Evolutionary conservation across 23 red algal species (phyloP).

Genomic region (Pyropia haitanensis): DNA sequence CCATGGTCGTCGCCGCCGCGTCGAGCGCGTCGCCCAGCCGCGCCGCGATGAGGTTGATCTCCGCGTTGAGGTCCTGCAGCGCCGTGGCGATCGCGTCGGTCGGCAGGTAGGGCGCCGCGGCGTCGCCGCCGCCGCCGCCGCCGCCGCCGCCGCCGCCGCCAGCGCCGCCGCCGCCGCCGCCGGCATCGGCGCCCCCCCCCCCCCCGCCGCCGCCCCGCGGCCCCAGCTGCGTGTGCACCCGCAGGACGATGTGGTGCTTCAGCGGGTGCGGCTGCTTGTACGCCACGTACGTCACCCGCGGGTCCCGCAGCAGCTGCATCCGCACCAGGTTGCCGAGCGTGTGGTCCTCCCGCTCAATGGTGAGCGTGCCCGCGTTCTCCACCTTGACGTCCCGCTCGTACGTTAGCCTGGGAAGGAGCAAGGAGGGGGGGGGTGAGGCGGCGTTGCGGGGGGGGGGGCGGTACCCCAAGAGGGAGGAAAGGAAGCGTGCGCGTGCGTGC

Average conservation of each 20-base stretch:
- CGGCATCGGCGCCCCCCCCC: no score
- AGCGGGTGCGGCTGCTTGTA: conserved; percentile 93
- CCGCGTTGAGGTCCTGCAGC: conserved; percentile 37
- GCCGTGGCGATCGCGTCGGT: conserved; percentile 42
- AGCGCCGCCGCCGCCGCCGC: no score
- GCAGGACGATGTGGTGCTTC: conserved; percentile 71
- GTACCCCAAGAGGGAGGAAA: not conserved
- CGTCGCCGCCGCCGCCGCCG: no score
- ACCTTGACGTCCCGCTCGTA: conserved; percentile 67
- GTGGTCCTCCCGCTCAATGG: conserved; percentile 95
- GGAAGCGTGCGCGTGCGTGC: no score
- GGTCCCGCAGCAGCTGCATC: conserved; percentile 89
- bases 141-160: no score
- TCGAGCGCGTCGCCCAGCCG: conserved; percentile 7
- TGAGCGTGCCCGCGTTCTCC: conserved; percentile 57
- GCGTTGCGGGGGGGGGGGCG: not conserved
- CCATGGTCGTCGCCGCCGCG: no score
- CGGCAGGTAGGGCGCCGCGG: conserved; percentile 14
- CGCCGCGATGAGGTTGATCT: conserved; percentile 9
- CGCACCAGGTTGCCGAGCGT: conserved; percentile 88
- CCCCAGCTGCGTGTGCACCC: conserved; percentile 51
- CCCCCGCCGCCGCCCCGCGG: conserved; percentile 9
- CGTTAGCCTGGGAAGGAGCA: conserved; percentile 20
- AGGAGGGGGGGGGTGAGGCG: not conserved
- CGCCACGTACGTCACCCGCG: conserved; percentile 77